phyloP scores from a whole-genome alignment of 2,329 filamentous ascomycete species.

The Paracoccidioides lutzii region DNA sequence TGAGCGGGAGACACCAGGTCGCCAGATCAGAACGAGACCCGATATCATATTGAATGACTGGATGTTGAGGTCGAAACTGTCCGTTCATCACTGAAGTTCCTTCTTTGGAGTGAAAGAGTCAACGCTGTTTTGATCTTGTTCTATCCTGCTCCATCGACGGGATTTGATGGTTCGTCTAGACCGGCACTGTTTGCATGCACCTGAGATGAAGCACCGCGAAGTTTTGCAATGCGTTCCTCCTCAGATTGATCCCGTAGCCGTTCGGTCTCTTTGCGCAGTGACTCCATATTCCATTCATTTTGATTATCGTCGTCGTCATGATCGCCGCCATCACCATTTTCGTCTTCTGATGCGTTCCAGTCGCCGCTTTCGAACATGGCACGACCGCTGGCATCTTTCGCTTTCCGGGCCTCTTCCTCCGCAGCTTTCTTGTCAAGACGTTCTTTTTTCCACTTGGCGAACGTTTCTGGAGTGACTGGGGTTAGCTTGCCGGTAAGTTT shows the following conservation, averaged over 20 bases:
- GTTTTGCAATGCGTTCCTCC: conserved; percentile 48
- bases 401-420: conserved; percentile 75
- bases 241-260: conserved; percentile 60
- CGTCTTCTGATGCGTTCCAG: conserved; percentile 58
- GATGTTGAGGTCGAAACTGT: neutral
- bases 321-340: conserved; percentile 48
- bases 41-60: conserved; percentile 1
- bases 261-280: conserved; percentile 74
- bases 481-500: conserved; percentile 86
- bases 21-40: neutral
- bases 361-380: conserved; percentile 94
- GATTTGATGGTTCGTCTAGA: conserved; percentile 2
- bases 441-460: conserved; percentile 95
- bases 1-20: neutral
- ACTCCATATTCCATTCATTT: conserved; percentile 53
- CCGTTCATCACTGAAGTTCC: neutral
- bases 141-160: conserved; percentile 7
- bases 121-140: neutral
- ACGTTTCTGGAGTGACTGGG: conserved; percentile 82
- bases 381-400: conserved; percentile 90
- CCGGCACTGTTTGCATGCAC: neutral
- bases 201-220: conserved; percentile 16
- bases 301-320: conserved; percentile 46
- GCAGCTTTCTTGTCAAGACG: conserved; percentile 90
- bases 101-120: neutral